A percentile compares a stretch with the other conserved stretches of the same genome.
phyloP scores from a whole-genome alignment of 257 asterid species.

The Nicotiana tomentosiformis region DNA sequence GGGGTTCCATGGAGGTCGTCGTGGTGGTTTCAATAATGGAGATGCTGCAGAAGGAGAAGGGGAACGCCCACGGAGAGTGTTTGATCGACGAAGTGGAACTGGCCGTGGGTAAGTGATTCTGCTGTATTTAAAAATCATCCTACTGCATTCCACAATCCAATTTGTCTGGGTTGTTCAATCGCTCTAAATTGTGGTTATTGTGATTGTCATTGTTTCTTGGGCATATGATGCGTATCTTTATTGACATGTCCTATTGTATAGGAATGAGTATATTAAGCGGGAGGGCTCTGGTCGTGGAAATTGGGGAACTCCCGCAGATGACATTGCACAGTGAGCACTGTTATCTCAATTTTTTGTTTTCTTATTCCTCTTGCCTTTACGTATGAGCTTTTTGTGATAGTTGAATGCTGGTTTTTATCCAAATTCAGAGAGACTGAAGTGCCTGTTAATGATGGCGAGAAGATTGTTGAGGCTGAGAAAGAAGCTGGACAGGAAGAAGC shows the following conservation, averaged over 20 bases:
- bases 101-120: slow-evolving; percentile 34
- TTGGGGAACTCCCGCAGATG: slow-evolving; percentile 64
- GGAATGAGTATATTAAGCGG: slow-evolving; percentile 46
- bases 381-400: neutral
- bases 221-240: neutral
- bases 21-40: slow-evolving; percentile 33
- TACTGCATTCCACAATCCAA: neutral
- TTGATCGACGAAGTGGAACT: slow-evolving; percentile 40
- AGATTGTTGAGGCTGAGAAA: slow-evolving; percentile 49
- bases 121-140: neutral
- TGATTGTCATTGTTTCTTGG: neutral
- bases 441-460: slow-evolving; percentile 36
- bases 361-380: neutral
- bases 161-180: neutral
- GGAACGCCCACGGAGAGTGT: slow-evolving; percentile 24
- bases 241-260: slow-evolving; percentile 3
- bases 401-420: neutral
- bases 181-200: too few species aligned
- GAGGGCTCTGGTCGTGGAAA: slow-evolving; percentile 74
- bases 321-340: slow-evolving; percentile 38
- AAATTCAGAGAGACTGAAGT: slow-evolving; percentile 42
- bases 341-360: neutral
- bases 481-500: slow-evolving; percentile 38
- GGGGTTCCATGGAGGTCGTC: slow-evolving; percentile 28
- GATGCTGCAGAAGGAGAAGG: slow-evolving; percentile 19